These are phyloP conservation scores for Pseudocercospora fijiensis DNA, from an alignment of 2,329 filamentous ascomycete genomes.

Conservation along the genomic window DNA sequence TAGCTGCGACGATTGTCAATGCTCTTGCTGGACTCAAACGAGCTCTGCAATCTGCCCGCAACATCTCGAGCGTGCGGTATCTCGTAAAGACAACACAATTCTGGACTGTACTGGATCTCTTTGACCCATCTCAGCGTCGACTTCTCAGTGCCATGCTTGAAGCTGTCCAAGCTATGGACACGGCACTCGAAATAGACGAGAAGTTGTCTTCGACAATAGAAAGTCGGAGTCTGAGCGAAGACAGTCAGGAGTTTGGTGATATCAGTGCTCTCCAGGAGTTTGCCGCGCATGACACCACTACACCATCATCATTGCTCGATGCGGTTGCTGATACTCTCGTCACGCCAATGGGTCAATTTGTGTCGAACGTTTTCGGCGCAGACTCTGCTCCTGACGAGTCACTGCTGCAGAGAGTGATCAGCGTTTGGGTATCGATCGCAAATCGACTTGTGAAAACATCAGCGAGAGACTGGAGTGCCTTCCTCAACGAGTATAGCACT, in stretches of 20 bases:
- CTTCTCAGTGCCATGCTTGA: slow-evolving; percentile 50
- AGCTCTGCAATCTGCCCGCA: slow-evolving; percentile 45
- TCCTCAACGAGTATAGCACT: slow-evolving; percentile 54
- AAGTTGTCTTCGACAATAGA: slow-evolving; percentile 29
- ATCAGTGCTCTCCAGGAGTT: slow-evolving; percentile 55
- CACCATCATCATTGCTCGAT: background rate
- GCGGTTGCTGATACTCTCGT: slow-evolving; percentile 47
- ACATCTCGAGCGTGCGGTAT: slow-evolving; percentile 27
- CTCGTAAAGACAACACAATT: slow-evolving; percentile 43
- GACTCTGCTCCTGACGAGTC: slow-evolving; percentile 56
- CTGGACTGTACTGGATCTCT: slow-evolving; percentile 52
- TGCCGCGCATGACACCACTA: slow-evolving; percentile 5
- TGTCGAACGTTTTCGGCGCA: slow-evolving; percentile 63
- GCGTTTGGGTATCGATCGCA: slow-evolving; percentile 56
- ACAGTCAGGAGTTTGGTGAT: slow-evolving; percentile 65
- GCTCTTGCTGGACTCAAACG: slow-evolving; percentile 53
- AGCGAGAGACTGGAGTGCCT: slow-evolving; percentile 55
- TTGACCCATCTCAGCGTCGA: slow-evolving; percentile 47
- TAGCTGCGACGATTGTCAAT: slow-evolving; percentile 56
- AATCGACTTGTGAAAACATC: slow-evolving; percentile 42
- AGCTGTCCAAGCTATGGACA: slow-evolving; percentile 49
- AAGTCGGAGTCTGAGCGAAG: slow-evolving; percentile 49
- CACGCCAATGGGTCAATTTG: slow-evolving; percentile 52
- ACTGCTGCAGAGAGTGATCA: slow-evolving; percentile 53
- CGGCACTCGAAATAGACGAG: slow-evolving; percentile 39